These are phyloP conservation scores for Saccharum officinarum DNA, from an alignment of 176 grass and related monocot genomes.

Conservation along the genomic window DNA sequence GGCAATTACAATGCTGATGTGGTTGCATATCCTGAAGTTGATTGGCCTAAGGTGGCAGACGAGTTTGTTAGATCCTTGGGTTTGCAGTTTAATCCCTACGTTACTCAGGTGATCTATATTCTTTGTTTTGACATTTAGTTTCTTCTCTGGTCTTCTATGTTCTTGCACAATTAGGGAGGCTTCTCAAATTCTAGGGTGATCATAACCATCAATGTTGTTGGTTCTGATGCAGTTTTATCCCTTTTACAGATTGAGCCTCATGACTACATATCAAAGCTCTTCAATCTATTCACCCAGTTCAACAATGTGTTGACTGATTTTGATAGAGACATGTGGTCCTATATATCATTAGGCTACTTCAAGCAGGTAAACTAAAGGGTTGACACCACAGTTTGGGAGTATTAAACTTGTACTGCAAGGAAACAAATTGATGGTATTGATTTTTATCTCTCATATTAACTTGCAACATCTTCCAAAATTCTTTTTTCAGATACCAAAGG, in stretches of 20 bases:
- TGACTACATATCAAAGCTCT: constrained; percentile 94
- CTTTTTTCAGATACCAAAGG: constrained; percentile 75
- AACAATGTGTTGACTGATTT: constrained; percentile 90
- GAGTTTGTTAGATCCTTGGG: constrained; percentile 84
- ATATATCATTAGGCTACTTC: constrained; percentile 95
- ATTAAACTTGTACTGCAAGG: not conserved
- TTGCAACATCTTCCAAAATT: constrained; percentile 5
- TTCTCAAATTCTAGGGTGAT: not conserved
- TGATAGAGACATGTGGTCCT: constrained; percentile 91
- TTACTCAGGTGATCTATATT: constrained; percentile 78
- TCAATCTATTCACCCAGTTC: constrained; percentile 83
- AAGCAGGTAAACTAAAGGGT: constrained; percentile 66
- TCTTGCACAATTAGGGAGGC: not conserved
- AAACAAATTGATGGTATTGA: not conserved
- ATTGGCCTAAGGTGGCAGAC: constrained; percentile 79
- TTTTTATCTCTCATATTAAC: constrained; percentile 19
- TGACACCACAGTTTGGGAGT: not conserved
- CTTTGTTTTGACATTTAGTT: not conserved
- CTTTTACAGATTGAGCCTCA: constrained; percentile 77
- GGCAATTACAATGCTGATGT: constrained; percentile 98
- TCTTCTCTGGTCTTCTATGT: not conserved
- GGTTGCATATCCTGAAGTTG: constrained; percentile 78
- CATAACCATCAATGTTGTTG: constrained; percentile 5
- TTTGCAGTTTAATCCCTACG: constrained; percentile 83
- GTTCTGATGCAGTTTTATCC: not conserved